These are phyloP conservation scores for Globisporangium splendens DNA, from an alignment of 352 stramenopile genomes.

Conservation along the genomic window DNA sequence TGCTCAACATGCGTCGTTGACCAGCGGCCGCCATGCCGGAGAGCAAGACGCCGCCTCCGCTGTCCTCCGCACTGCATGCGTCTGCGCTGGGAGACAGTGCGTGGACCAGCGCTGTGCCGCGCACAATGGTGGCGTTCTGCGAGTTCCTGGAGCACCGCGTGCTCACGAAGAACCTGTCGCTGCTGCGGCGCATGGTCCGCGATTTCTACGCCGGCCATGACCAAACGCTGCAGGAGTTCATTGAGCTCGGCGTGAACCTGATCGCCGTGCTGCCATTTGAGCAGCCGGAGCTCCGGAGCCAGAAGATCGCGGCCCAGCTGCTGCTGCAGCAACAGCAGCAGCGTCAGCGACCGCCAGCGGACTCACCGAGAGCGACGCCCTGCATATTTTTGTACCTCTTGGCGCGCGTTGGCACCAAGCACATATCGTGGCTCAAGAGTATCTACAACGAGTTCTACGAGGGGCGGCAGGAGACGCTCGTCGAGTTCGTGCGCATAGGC, in stretches of 20 bases:
- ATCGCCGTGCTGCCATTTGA: constrained; percentile 26
- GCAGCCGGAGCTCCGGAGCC: neutral
- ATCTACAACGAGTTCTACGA: constrained; percentile 31
- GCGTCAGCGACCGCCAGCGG: neutral
- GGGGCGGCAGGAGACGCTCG: constrained; percentile 18
- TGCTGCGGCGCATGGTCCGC: constrained; percentile 25
- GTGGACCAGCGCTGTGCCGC: too few species aligned
- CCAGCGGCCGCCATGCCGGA: too few species aligned
- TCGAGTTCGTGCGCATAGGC: constrained; percentile 19
- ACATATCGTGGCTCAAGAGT: constrained; percentile 29
- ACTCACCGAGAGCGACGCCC: neutral
- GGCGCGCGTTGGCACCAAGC: constrained; percentile 30
- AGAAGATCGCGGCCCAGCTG: constrained; percentile 14
- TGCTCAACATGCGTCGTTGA: too few species aligned
- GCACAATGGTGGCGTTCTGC: constrained; percentile 17
- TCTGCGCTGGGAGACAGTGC: too few species aligned
- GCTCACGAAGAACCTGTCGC: constrained; percentile 21
- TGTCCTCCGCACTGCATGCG: too few species aligned
- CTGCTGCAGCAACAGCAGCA: constrained; percentile 31
- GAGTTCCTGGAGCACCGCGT: constrained; percentile 30
- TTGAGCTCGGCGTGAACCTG: constrained; percentile 28
- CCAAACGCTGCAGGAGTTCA: constrained; percentile 29
- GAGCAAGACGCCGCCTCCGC: too few species aligned
- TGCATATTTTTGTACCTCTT: constrained; percentile 23
- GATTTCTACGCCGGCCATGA: constrained; percentile 26